phyloP scores from a whole-genome alignment of 805 yeast genomes.

The Komagataella mondaviorum region DNA sequence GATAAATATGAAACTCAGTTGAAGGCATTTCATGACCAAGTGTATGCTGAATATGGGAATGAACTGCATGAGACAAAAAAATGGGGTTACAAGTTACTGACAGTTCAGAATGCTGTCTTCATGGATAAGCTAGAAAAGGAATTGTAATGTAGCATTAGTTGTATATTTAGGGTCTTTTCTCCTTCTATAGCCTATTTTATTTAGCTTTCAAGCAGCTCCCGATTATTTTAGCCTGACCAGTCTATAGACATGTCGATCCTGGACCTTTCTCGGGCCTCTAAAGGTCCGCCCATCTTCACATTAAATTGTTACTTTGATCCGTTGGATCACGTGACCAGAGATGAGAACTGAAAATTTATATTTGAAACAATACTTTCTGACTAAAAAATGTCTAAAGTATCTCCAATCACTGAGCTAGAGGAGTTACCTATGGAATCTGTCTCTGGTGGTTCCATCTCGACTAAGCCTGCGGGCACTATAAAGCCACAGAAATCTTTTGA shows the following conservation, averaged over 20 bases:
- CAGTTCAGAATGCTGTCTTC: not conserved
- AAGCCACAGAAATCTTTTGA: not conserved
- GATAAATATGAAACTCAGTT: not conserved
- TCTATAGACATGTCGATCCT: too few species aligned
- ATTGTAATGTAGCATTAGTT: not conserved
- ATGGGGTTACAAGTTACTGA: not conserved
- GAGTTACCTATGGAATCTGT: not conserved
- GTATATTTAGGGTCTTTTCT: too few species aligned
- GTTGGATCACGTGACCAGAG: too few species aligned
- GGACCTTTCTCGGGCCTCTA: too few species aligned
- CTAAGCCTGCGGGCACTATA: not conserved
- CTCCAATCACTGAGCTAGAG: not conserved
- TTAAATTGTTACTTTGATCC: too few species aligned
- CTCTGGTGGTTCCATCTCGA: not conserved
- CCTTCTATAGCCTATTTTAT: not conserved
- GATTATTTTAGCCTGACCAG: too few species aligned
- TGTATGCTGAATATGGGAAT: not conserved
- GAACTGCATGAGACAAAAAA: not conserved
- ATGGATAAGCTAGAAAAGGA: not conserved
- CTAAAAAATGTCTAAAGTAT: not conserved
- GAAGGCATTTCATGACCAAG: not conserved
- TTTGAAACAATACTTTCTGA: not conserved
- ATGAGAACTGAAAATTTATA: too few species aligned
- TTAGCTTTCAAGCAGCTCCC: not conserved
- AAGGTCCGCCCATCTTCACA: too few species aligned